Evolutionary conservation across 257 asterid genomes (phyloP).

Genomic region (Przewalskia tangutica): DNA sequence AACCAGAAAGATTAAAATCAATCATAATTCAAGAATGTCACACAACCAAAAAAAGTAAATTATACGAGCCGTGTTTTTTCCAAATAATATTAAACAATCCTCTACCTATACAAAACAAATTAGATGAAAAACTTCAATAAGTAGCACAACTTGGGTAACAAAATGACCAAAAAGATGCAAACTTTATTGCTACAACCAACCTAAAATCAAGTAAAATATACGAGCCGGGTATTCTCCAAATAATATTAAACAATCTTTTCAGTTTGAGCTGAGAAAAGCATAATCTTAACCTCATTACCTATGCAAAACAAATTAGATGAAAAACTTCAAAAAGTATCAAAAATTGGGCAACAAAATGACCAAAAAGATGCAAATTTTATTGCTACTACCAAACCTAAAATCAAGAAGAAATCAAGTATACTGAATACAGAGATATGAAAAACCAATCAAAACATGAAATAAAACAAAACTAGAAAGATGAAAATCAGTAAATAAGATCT

Average conservation of each 20-base stretch:
- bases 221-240: background rate
- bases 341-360: background rate
- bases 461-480: background rate
- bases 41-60: background rate
- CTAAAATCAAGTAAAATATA: background rate
- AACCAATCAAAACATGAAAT: background rate
- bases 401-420: background rate
- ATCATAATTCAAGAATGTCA: background rate
- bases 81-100: background rate
- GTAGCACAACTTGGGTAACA: background rate
- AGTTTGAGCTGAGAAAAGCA: background rate
- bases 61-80: background rate
- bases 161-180: background rate
- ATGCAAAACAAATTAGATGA: background rate
- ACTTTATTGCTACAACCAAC: background rate
- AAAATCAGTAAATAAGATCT: background rate
- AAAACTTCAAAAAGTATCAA: background rate
- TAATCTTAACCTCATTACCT: background rate
- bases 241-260: background rate
- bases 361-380: background rate
- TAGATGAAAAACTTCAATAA: background rate
- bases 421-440: background rate
- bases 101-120: background rate
- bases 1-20: background rate
- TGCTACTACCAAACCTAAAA: background rate